Conservation (phyloP, 257 asterid species). For the Solanum bulbocastanum region DNA sequence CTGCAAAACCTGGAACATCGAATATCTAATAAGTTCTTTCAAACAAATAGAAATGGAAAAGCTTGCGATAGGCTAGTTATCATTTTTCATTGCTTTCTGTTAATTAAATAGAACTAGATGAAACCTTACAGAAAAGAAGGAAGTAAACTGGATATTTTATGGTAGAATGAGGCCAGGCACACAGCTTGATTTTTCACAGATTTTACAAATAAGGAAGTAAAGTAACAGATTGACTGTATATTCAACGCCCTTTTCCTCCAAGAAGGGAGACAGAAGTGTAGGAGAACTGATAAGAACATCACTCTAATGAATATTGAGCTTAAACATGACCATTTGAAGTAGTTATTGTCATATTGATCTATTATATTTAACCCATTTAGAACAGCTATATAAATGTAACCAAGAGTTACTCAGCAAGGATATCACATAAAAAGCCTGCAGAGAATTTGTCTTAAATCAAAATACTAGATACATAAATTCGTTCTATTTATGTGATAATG, state of each 20-base stretch:
- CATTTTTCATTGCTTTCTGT: neutral
- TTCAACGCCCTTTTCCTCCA: neutral
- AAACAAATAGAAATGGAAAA: neutral
- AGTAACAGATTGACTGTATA: neutral
- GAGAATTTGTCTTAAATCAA: neutral
- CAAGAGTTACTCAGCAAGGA: neutral
- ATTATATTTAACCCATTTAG: neutral
- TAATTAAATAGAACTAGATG: neutral
- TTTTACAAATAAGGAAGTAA: neutral
- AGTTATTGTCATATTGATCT: neutral
- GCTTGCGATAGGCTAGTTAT: neutral
- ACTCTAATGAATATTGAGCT: neutral
- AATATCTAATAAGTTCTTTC: neutral
- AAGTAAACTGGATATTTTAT: neutral
- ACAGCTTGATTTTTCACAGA: neutral
- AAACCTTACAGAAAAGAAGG: neutral
- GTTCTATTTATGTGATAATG: neutral
- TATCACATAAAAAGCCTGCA: neutral
- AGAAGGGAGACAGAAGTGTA: neutral
- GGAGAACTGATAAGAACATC: neutral
- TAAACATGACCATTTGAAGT: neutral
- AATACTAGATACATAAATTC: neutral
- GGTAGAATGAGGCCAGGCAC: neutral
- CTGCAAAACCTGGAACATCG: constrained; percentile 44
- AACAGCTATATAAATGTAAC: neutral